Conservation (phyloP, 192 early-diverging fungal species). For the Coemansia sp. region DNA sequence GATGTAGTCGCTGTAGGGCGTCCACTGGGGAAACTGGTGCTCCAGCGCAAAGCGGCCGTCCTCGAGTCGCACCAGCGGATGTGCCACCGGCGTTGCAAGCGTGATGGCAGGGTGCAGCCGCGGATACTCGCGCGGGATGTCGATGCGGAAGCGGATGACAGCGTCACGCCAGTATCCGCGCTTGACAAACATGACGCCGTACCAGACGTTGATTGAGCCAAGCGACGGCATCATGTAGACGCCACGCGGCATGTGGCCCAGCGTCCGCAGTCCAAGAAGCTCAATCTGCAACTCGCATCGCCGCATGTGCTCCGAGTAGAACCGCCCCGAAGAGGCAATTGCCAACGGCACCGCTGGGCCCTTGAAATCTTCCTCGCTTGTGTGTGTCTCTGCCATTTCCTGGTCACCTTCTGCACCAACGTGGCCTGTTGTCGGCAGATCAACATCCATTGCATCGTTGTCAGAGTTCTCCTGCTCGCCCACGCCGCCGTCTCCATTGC, state of each 20-base stretch:
- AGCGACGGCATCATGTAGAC: conserved; percentile 81
- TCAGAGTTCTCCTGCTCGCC: neutral
- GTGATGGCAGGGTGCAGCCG: conserved; percentile 64
- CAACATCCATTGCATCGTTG: conserved; percentile 43
- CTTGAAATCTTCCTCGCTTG: conserved; percentile 29
- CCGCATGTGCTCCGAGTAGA: conserved; percentile 56
- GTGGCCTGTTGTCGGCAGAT: conserved; percentile 16
- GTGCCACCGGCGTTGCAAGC: conserved; percentile 77
- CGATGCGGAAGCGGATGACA: conserved; percentile 84
- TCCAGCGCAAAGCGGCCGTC: conserved; percentile 67
- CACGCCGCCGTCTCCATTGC: neutral
- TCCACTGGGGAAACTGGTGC: conserved; percentile 81
- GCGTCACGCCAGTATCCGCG: conserved; percentile 87
- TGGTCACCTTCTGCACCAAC: neutral
- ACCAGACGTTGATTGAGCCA: conserved; percentile 66
- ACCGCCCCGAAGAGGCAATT: conserved; percentile 33
- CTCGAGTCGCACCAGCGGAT: conserved; percentile 78
- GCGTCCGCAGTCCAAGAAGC: conserved; percentile 38
- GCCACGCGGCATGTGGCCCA: conserved; percentile 78
- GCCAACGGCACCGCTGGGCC: conserved; percentile 41
- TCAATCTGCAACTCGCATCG: conserved; percentile 52
- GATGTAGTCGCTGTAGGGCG: conserved; percentile 79
- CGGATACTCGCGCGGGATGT: conserved; percentile 83
- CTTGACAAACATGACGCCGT: conserved; percentile 84
- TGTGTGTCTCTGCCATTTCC: conserved; percentile 8